Evolutionary conservation across 495 filamentous ascomycete species (phyloP).

Genomic region (Elasticomyces elasticus): DNA sequence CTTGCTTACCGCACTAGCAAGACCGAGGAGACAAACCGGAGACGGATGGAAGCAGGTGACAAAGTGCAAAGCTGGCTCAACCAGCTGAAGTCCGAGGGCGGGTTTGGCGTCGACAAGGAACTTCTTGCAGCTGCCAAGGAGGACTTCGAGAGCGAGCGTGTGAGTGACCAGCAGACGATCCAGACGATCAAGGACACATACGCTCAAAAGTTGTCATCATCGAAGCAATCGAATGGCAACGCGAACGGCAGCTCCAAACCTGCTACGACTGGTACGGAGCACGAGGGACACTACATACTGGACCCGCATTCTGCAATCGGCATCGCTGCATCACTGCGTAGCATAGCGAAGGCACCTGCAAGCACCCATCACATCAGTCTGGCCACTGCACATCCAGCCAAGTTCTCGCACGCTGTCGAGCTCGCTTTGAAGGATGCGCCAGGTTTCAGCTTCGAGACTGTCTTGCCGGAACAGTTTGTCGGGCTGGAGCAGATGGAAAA

Average conservation of each 20-base stretch:
- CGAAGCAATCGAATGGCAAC: constrained; percentile 14
- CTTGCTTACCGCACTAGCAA: constrained; percentile 53
- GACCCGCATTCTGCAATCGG: constrained; percentile 91
- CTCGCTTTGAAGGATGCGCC: constrained; percentile 56
- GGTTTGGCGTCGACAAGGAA: constrained; percentile 62
- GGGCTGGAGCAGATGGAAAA: constrained; percentile 58
- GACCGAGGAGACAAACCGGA: constrained; percentile 25
- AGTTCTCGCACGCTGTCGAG: constrained; percentile 74
- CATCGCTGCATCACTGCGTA: constrained; percentile 58
- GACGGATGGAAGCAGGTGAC: constrained; percentile 43
- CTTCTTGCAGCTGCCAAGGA: constrained; percentile 54
- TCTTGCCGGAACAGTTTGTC: constrained; percentile 69
- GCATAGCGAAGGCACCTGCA: constrained; percentile 38
- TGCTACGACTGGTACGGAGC: constrained; percentile 26
- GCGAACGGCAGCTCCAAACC: constrained; percentile 20
- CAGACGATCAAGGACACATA: constrained; percentile 62
- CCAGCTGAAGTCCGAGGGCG: constrained; percentile 64
- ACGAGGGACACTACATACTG: constrained; percentile 59
- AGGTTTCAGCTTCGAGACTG: constrained; percentile 60
- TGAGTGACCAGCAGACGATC: constrained; percentile 68
- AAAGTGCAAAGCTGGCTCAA: constrained; percentile 62
- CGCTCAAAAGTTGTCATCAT: constrained; percentile 25
- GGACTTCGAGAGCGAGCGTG: constrained; percentile 72
- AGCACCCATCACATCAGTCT: constrained; percentile 61
- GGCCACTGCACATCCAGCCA: constrained; percentile 87